Evolutionary conservation across 257 asterid genomes (phyloP), one percentile per base, ranked within the genome.

Genomic region (Lavandula angustifolia): DNA sequence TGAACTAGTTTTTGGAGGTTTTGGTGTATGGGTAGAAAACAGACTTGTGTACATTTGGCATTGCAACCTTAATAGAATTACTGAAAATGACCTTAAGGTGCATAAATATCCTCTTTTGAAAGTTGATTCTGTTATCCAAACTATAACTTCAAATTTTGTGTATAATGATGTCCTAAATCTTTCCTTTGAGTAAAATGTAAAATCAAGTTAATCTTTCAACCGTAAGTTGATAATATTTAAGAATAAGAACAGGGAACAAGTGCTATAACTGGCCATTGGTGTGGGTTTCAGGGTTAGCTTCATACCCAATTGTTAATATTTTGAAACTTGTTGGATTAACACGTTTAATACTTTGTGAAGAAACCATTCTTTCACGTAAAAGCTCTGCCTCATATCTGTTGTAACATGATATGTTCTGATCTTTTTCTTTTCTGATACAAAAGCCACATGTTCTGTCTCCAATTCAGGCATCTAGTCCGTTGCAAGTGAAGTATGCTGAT

Each of bases 401-500:
- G 34, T 42, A 38, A 40, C 38, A 5, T 63, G 65, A 60, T 55
- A 9, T 53, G 35, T 75, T 58, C 29, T 71, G 56, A 22, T 22
- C 27, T 22, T 22, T 56, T 75, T 37, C 54, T 49, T 40, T 75
- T 76, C 74, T 79, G 71, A 71, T 76, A 46, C 46, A 29, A 80
- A 64, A 61, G 60, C 76, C 46, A 56, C 64, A 37, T 73, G 70
- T 67, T 75, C 75, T 79, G 13, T 70, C 54, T 83, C 68, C 73
- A 73, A 80, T 76, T 65, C 95, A 90, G 97, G 97, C 94, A 62
- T 85, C 97, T 73, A 87, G 88, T 81, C 95, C 96, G 56, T 79
- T 91, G 95, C 97, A 91, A 87, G 97, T 91, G 84, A 91, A 87
- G 87, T 91, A 87, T 80, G 97, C 96, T 37, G 97, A 91, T 76